Conservation (phyloP, 257 asterid genomes). For the Echites panduratus region DNA sequence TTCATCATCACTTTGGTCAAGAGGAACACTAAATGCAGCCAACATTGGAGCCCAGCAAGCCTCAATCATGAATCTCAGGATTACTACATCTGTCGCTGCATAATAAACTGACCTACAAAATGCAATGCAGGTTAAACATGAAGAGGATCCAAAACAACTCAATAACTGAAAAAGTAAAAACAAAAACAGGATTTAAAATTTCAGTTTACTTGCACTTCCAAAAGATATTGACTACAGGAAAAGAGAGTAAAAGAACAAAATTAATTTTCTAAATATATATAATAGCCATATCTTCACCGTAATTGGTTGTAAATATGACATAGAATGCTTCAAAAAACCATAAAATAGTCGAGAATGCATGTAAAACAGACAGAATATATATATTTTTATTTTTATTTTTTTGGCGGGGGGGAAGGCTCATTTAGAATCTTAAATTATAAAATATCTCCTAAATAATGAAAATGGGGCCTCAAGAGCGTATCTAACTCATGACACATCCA, state of each 20-base stretch:
- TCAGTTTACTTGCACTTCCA: neutral
- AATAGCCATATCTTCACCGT: neutral
- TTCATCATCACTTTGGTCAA: constrained; percentile 89
- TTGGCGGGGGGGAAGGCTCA: no score
- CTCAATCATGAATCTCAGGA: constrained; percentile 95
- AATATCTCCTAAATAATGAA: neutral
- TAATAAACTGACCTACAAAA: constrained; percentile 87
- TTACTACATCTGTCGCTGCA: constrained; percentile 91
- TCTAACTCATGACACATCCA: neutral
- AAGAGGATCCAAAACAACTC: constrained; percentile 15
- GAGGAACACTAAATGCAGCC: constrained; percentile 99
- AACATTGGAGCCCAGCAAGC: constrained; percentile 99
- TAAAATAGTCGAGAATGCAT: no score
- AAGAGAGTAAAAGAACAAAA: neutral
- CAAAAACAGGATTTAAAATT: neutral
- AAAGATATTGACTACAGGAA: neutral
- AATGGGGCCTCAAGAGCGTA: neutral
- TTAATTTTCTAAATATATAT: neutral
- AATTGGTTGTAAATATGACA: neutral
- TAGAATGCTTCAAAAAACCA: neutral
- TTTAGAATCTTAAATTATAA: neutral
- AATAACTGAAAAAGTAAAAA: neutral
- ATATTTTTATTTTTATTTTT: no score
- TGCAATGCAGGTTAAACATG: constrained; percentile 26
- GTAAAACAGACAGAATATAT: no score